Evolutionary conservation across 2,329 filamentous ascomycete species (phyloP).

Genomic region (Penicillium sp.): DNA sequence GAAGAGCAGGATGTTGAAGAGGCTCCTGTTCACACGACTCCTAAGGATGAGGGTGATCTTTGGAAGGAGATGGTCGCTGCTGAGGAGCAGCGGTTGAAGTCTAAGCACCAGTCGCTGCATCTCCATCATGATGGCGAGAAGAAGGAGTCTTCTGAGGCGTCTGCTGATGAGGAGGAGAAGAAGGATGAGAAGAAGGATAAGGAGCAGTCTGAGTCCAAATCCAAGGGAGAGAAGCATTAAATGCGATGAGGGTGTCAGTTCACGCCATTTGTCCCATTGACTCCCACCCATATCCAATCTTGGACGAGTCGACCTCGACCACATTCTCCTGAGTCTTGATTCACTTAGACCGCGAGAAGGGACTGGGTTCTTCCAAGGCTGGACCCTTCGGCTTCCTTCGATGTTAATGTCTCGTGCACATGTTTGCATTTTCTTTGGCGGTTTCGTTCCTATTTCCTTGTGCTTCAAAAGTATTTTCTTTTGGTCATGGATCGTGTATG

Average conservation of each 20-base stretch:
- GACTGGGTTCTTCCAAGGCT: conserved; percentile 7
- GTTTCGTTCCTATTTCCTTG: conserved; percentile 4
- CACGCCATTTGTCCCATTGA: neutral
- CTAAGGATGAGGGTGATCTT: conserved; percentile 73
- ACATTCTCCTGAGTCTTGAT: neutral
- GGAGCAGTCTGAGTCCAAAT: conserved; percentile 9
- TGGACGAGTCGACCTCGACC: neutral
- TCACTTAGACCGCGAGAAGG: conserved; percentile 1
- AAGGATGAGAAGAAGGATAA: conserved; percentile 14
- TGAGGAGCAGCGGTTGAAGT: conserved; percentile 44
- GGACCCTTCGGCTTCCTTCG: conserved; percentile 5
- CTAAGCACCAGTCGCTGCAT: conserved; percentile 37
- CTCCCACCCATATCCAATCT: neutral
- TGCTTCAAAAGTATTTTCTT: conserved; percentile 11
- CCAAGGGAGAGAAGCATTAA: conserved; percentile 15
- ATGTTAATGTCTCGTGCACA: conserved; percentile 8
- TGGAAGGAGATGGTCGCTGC: conserved; percentile 63
- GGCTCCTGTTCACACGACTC: conserved; percentile 71
- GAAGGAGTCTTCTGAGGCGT: conserved; percentile 18
- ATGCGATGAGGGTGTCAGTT: neutral
- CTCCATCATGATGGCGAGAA: conserved; percentile 22
- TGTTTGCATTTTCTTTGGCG: conserved; percentile 11
- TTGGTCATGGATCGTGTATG: conserved; percentile 13
- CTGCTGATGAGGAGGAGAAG: conserved; percentile 9
- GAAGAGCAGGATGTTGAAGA: conserved; percentile 73